These are phyloP conservation scores for Candida silvicultrix DNA, from an alignment of 805 yeast genomes.

Conservation along the genomic window DNA sequence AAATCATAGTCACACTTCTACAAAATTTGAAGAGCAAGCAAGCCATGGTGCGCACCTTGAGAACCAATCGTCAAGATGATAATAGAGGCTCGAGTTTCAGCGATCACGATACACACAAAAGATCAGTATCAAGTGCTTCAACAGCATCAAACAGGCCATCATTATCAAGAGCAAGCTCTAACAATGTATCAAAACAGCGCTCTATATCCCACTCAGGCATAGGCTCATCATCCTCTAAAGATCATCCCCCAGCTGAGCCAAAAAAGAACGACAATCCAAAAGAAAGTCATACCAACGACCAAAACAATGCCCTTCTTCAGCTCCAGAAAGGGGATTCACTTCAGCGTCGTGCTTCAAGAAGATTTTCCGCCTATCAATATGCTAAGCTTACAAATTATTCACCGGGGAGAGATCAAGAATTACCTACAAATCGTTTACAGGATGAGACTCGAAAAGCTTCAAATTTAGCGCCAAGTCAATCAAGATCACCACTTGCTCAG, in stretches of 20 bases:
- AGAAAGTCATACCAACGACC: conserved; percentile 1
- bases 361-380: conserved; percentile 91
- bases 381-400: conserved; percentile 59
- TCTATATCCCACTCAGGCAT: neutral
- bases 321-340: conserved; percentile 78
- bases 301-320: conserved; percentile 61
- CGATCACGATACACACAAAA: conserved; percentile 8
- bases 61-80: conserved; percentile 21
- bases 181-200: neutral
- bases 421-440: conserved; percentile 18
- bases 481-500: neutral
- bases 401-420: conserved; percentile 22
- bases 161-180: neutral
- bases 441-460: conserved; percentile 3
- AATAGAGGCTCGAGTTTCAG: conserved; percentile 5
- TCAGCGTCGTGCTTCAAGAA: conserved; percentile 87
- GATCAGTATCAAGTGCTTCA: conserved; percentile 2
- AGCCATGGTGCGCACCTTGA: conserved; percentile 38
- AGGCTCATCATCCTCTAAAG: neutral
- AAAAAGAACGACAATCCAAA: neutral
- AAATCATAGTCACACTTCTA: conserved; percentile 74
- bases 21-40: conserved; percentile 81
- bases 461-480: neutral
- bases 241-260: neutral
- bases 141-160: neutral